Conservation (phyloP, 768 basidiomycete genomes). For the Hebeloma cylindrosporum region DNA sequence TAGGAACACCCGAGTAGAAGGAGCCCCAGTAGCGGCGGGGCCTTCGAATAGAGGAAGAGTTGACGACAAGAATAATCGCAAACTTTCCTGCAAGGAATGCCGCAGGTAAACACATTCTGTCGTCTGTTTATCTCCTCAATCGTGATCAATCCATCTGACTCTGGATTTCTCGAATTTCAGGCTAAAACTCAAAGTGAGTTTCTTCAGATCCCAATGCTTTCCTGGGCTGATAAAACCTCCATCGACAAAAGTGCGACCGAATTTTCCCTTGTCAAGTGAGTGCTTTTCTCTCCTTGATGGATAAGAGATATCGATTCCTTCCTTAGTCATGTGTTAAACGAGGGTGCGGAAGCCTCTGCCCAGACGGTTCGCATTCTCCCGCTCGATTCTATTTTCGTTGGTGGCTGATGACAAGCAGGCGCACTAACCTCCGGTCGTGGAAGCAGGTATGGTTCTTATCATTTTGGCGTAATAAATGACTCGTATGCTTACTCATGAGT, state of each 20-base stretch:
- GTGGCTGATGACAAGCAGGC: constrained; percentile 33
- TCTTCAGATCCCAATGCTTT: not conserved
- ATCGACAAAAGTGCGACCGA: constrained; percentile 52
- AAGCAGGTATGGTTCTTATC: constrained; percentile 47
- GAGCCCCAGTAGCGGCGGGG: constrained; percentile 5
- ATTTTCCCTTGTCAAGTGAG: constrained; percentile 60
- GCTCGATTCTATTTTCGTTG: constrained; percentile 13
- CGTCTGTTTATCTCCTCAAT: constrained; percentile 1
- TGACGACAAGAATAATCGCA: constrained; percentile 46
- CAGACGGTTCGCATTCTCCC: constrained; percentile 43
- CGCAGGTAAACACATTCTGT: constrained; percentile 35
- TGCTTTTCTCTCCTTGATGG: constrained; percentile 1
- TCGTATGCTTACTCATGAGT: constrained; percentile 9
- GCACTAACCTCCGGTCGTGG: constrained; percentile 62
- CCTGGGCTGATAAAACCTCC: not conserved
- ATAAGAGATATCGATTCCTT: constrained; percentile 16
- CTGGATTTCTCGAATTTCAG: constrained; percentile 24
- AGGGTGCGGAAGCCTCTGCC: constrained; percentile 63
- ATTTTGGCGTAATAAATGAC: constrained; percentile 6
- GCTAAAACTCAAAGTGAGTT: constrained; percentile 46
- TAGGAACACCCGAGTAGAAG: constrained; percentile 2
- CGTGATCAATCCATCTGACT: constrained; percentile 2
- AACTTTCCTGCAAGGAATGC: constrained; percentile 53
- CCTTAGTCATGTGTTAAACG: constrained; percentile 64
- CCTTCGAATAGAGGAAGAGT: constrained; percentile 16